Base-by-base conservation (phyloP, 2,329 filamentous ascomycete genomes). In the Rutstroemia sp. region DNA sequence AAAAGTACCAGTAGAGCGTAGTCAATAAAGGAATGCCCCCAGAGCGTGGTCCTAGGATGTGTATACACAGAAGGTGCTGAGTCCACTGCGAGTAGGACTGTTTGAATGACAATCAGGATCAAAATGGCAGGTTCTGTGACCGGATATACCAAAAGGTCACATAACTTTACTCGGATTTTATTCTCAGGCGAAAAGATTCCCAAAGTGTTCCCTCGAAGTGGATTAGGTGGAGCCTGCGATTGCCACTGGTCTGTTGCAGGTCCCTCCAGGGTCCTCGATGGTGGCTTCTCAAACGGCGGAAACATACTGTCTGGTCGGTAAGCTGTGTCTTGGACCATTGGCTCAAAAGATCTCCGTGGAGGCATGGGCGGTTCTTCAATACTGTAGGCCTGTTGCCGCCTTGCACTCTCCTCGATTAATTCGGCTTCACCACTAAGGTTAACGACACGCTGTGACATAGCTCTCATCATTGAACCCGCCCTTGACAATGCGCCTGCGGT, bases 371-470 rank as follows among this genome's bases (percentile, higher is more conserved):
- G 42, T 25, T 57, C 55, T 42, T 52, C 49, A 19, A 52, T n/a
- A 30, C 21, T 52, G 8, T 44, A 18, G 9, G 54, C 54, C n/a
- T 56, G 60, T 62, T 56, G 60, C 61, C 69, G 58, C 56, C 65
- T 60, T 68, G 66, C 45, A 67, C 63, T 84, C 60, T 87, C 84
- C 69, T 96, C 90, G 16, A 92, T 78, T 19, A 89, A 75, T 65
- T 96, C 90, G 4, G 86, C 87, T 67, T 97, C 94, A 69, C 95
- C 95, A 72, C 91, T 96, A 65, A 99, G 82, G 68, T 97, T 97
- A 67, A 99, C 94, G 56, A 99, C 92, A 75, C 94, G 90, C 74
- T 96, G 92, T 34, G 95, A 97, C 84, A 99, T 95, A 60, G 83
- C 83, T 62, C 87, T 82, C 72, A 92, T 82, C 65, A 91, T 89